Evolutionary conservation across 1,284 basidiomycete genomes (phyloP).

Genomic region (Chalciporus sp.): DNA sequence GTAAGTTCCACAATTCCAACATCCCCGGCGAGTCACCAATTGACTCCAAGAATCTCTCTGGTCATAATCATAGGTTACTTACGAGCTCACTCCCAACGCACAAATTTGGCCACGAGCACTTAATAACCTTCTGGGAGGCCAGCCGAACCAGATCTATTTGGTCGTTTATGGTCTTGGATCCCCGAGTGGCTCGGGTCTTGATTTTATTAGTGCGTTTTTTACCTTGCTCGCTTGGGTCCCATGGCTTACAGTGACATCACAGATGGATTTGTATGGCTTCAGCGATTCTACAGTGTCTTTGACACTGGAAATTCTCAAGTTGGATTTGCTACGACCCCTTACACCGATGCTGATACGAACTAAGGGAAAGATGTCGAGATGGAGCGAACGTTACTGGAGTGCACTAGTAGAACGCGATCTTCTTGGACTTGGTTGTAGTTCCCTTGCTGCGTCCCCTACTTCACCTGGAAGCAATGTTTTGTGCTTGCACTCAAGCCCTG

Average conservation of each 20-base stretch:
- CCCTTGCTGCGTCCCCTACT: too few relatives aligned
- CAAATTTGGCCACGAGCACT: slow-evolving; percentile 52
- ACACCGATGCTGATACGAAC: slow-evolving; percentile 34
- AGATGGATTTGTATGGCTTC: slow-evolving; percentile 38
- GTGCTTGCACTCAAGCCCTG: too few relatives aligned
- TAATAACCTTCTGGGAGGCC: slow-evolving; percentile 45
- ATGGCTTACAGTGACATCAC: background rate
- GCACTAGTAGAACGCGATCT: too few relatives aligned
- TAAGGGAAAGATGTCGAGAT: slow-evolving; percentile 8
- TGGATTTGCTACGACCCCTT: slow-evolving; percentile 36
- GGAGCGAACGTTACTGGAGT: background rate
- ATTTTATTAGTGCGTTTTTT: slow-evolving; percentile 31
- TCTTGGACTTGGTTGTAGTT: too few relatives aligned
- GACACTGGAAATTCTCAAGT: slow-evolving; percentile 33
- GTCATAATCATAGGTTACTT: slow-evolving; percentile 28
- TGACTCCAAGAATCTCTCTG: background rate
- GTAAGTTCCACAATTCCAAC: slow-evolving; percentile 27
- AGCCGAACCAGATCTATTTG: slow-evolving; percentile 43
- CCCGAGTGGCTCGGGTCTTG: slow-evolving; percentile 38
- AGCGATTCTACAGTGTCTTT: slow-evolving; percentile 38
- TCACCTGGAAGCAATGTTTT: too few relatives aligned
- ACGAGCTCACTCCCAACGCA: slow-evolving; percentile 47
- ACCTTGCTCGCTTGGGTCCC: too few relatives aligned
- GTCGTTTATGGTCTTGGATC: slow-evolving; percentile 42
- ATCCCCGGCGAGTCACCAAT: background rate